Evolutionary conservation across 2,329 filamentous ascomycete genomes (phyloP).

Genomic region (Alternaria consortialis): DNA sequence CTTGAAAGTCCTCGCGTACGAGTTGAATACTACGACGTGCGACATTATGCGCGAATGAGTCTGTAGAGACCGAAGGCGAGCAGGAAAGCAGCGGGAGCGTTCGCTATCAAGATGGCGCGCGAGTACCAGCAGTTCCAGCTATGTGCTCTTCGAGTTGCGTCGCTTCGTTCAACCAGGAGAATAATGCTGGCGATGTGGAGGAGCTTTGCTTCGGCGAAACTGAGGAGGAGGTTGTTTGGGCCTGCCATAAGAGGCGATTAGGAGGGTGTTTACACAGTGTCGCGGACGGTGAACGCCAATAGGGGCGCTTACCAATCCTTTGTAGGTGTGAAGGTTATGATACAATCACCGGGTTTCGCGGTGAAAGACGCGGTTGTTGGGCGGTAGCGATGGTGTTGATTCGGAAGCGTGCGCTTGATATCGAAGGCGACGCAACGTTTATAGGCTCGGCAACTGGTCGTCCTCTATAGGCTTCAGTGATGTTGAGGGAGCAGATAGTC

Average conservation of each 20-base stretch:
- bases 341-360: background rate
- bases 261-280: constrained; percentile 19
- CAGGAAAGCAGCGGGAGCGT: constrained; percentile 37
- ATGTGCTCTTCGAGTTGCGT: constrained; percentile 36
- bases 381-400: background rate
- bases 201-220: constrained; percentile 43
- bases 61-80: constrained; percentile 39
- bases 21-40: constrained; percentile 87
- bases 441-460: background rate
- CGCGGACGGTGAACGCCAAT: constrained; percentile 22
- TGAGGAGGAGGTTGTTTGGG: constrained; percentile 42
- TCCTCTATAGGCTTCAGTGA: background rate
- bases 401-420: background rate
- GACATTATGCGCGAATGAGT: constrained; percentile 71
- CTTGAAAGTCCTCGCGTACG: constrained; percentile 76
- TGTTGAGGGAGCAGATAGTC: background rate
- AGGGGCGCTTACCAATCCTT: constrained; percentile 29
- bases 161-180: constrained; percentile 40
- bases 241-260: constrained; percentile 45
- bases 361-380: background rate
- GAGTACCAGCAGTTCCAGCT: constrained; percentile 40
- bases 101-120: constrained; percentile 33
- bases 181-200: constrained; percentile 45
- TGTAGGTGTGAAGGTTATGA: background rate
- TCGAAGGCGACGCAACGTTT: background rate